Base-by-base conservation (phyloP, 2,329 filamentous ascomycete species). In the Endocalyx cinctus region DNA sequence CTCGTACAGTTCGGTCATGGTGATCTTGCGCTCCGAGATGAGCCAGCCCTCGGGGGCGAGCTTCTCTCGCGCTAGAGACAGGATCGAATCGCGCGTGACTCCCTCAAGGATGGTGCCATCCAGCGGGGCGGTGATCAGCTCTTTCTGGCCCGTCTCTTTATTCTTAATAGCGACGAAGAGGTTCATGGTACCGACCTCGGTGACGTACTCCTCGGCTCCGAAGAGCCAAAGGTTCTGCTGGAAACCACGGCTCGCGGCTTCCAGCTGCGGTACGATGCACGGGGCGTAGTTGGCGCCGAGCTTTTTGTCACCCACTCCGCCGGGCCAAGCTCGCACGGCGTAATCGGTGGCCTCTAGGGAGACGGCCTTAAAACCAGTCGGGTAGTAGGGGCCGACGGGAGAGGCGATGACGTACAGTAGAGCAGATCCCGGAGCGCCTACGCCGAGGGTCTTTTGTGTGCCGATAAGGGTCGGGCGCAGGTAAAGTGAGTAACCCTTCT, bases 161-260 rank as follows among this genome's bases (percentile, higher is more conserved):
- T 94, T 80, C 66, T 79, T 80, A 50, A 97, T 66, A 26, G 84
- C 89, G 19, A 84, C 82, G 55, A 97, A 98, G 59, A 98, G 80
- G 67, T 98, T 98, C 92, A 98, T 98, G 37, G 92, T 97, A 54
- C 92, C 92, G 36, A 96, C 92, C 65, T 98, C 92, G 29, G 92
- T 98, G 38, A 97, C 82, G 55, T 83, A 95, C 61, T 97, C 87
- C 63, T 97, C 87, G 55, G 94, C 82, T 27, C 89, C 89, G 57
- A 97, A 98, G 19, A 98, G 70, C 92, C 92, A 98, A 34, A 98
- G 74, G 65, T 97, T 98, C 70, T 98, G 92, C 67, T 97, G 90
- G 74, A 89, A 95, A 15, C 92, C 92, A 36, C 88, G 79, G 61
- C 81, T 84, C 28, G 88, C 87, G 26, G 92, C 92, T 64, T 95